Conservation (phyloP, 2,329 filamentous ascomycete species). For the Thielaviopsis punctulata region DNA sequence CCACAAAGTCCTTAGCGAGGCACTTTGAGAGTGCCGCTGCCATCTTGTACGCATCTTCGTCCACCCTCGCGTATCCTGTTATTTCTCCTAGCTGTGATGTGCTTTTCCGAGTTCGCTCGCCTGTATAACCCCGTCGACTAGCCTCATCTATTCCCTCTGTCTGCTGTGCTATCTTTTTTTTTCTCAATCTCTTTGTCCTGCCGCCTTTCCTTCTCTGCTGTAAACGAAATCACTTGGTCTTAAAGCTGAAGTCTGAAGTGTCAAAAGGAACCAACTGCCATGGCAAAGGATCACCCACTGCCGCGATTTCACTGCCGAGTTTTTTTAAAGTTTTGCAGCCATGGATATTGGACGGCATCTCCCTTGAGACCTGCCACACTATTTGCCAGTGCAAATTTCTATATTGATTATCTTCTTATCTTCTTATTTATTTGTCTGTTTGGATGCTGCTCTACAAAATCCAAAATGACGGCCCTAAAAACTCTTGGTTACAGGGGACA, state of each 20-base stretch:
- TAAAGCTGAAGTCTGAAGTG: background rate
- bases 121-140: background rate
- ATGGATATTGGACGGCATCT: too few species aligned
- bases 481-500: too few species aligned
- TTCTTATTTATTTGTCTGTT: too few species aligned
- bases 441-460: too few species aligned
- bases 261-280: background rate
- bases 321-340: too few species aligned
- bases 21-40: background rate
- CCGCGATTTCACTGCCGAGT: background rate
- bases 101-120: background rate
- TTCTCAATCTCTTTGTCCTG: background rate
- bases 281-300: background rate
- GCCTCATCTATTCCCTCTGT: background rate
- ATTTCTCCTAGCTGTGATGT: background rate
- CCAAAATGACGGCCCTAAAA: too few species aligned
- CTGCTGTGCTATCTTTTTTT: background rate
- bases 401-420: too few species aligned
- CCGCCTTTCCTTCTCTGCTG: background rate
- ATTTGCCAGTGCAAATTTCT: too few species aligned
- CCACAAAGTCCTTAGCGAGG: background rate
- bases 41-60: background rate
- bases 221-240: background rate
- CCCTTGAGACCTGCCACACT: too few species aligned
- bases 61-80: background rate